phyloP scores from a whole-genome alignment of 805 yeast genomes.

The Cyberlindnera mississippiensis region DNA sequence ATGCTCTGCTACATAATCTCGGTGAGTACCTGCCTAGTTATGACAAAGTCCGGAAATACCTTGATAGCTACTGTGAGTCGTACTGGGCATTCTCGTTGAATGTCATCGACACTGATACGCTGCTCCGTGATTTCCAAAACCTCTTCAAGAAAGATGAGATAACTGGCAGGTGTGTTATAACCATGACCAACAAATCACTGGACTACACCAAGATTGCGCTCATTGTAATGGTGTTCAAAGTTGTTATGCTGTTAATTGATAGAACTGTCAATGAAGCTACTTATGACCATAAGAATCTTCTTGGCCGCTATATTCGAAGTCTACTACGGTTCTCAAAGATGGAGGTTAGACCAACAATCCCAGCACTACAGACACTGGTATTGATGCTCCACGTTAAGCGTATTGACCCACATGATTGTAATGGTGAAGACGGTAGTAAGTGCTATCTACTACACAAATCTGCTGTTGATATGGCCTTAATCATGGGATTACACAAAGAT shows the following conservation, averaged over 20 bases:
- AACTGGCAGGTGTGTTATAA: conserved; percentile 10
- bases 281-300: conserved; percentile 16
- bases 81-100: conserved; percentile 18
- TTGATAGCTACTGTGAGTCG: conserved; percentile 15
- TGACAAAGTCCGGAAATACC: conserved; percentile 13
- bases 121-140: conserved; percentile 18
- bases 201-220: conserved; percentile 24
- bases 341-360: conserved; percentile 14
- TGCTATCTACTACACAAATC: conserved; percentile 13
- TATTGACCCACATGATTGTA: conserved; percentile 20
- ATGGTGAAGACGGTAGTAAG: conserved; percentile 24
- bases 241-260: conserved; percentile 8
- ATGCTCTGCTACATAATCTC: conserved; percentile 13
- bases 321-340: conserved; percentile 16
- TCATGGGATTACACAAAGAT: conserved; percentile 24
- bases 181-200: conserved; percentile 6
- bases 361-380: conserved; percentile 23
- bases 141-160: conserved; percentile 9
- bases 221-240: conserved; percentile 14
- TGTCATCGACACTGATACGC: conserved; percentile 13
- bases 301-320: conserved; percentile 14
- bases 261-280: background rate
- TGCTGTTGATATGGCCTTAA: conserved; percentile 24
- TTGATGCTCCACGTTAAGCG: conserved; percentile 15
- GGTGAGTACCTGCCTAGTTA: conserved; percentile 20